Evolutionary conservation across 495 filamentous ascomycete genomes (phyloP).

Genomic region (Copromyces sp.): DNA sequence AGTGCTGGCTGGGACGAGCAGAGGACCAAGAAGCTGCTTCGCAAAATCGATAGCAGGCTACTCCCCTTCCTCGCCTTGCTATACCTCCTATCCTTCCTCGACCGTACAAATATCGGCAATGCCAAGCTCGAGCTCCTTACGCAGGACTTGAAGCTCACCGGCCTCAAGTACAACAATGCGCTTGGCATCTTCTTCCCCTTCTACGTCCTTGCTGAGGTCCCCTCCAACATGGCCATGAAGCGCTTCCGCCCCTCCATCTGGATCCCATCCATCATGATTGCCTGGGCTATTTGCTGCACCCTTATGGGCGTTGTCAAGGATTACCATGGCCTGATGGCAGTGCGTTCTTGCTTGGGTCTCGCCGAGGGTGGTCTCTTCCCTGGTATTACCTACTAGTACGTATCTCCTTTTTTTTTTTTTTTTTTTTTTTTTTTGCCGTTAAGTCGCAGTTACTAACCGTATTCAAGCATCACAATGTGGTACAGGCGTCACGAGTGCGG

Average conservation of each 20-base stretch:
- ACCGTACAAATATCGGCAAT: slow-evolving; percentile 71
- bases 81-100: slow-evolving; percentile 62
- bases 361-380: slow-evolving; percentile 74
- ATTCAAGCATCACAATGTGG: slow-evolving; percentile 53
- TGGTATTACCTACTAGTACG: slow-evolving; percentile 57
- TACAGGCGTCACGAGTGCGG: slow-evolving; percentile 56
- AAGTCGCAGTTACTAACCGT: neutral
- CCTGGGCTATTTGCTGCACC: slow-evolving; percentile 46
- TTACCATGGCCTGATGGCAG: slow-evolving; percentile 61
- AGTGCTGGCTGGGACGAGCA: slow-evolving; percentile 17
- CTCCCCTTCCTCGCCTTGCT: slow-evolving; percentile 45
- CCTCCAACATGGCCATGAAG: slow-evolving; percentile 62
- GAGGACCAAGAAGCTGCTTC: slow-evolving; percentile 33
- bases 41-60: slow-evolving; percentile 40
- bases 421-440: neutral
- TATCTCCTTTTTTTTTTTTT: neutral
- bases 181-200: slow-evolving; percentile 78
- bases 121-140: slow-evolving; percentile 64
- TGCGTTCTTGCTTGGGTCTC: slow-evolving; percentile 63
- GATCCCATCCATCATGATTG: slow-evolving; percentile 48
- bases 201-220: slow-evolving; percentile 67
- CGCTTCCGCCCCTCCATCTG: slow-evolving; percentile 52
- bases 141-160: slow-evolving; percentile 48
- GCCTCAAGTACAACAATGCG: slow-evolving; percentile 57
- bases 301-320: slow-evolving; percentile 67